Evolutionary conservation across 768 basidiomycete species (phyloP), one percentile per base, ranked within the genome.

Genomic region (Gymnopilus dilepis): DNA sequence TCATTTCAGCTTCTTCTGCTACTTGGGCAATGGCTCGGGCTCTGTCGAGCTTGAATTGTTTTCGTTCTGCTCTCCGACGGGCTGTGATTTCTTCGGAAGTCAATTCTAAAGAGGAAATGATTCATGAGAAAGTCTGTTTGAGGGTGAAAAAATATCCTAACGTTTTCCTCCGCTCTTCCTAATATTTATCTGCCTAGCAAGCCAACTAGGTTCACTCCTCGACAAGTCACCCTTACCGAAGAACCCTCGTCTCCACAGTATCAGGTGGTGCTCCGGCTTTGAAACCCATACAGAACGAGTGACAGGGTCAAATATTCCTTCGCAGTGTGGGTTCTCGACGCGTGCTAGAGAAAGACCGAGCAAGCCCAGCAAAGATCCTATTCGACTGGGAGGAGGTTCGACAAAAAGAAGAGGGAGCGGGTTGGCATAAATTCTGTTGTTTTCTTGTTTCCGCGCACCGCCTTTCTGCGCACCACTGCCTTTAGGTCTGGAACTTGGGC

Each of bases 181-280:
- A 63, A 78, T 80, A 70, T 92, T 94, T 61, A 90, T 80, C 67
- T 93, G 89, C 47, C 97, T 80, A 19, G 88, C 84, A 61, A 89
- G 79, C 97, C 97, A 99, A 58, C 87, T 94, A 7, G 97, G 96
- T 73, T 99, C 97, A 74, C 95, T 97, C 60, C 97, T 77, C 40
- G 94, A 96, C 55, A 99, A 79, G 71, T 92, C 91, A 1, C 97
- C 97, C 74, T 99, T 99, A 22, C 97, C 97, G 73, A 99, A 99
- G 78, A 99, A 98, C 0, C 97, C 97, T 61, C 91, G 78, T 47
- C 85, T 80, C 92, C 97, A 99, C 37, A 99, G 81, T 4, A 89
- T 76, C 64, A 80, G 80, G 43, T 87, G 86, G 71, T 95, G 86
- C 22, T 75, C 80, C 26, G 78, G 74, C 59, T 88, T 82, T 0